These are phyloP conservation scores for Phytopythium mirpurense DNA, from an alignment of 352 stramenopile species.

Conservation along the genomic window DNA sequence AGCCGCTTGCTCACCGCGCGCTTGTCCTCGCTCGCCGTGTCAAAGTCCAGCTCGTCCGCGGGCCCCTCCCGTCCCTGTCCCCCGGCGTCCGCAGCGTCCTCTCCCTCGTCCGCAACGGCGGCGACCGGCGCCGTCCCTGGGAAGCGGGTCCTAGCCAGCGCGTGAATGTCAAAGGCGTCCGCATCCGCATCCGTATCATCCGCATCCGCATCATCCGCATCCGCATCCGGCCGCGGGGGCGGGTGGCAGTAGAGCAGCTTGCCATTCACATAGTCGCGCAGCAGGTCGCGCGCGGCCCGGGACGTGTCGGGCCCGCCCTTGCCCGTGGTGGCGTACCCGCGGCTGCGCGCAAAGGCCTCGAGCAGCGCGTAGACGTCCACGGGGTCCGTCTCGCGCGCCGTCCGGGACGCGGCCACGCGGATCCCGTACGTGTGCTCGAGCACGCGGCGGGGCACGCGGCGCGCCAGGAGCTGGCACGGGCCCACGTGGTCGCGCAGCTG, in stretches of 20 bases:
- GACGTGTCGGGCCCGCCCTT: slow-evolving; percentile 95
- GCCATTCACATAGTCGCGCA: slow-evolving; percentile 98
- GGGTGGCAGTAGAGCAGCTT: slow-evolving; percentile 97
- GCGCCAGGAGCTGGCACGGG: slow-evolving; percentile 92
- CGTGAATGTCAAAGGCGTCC: slow-evolving; percentile 73
- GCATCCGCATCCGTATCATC: slow-evolving; percentile 37
- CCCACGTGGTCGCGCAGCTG: slow-evolving; percentile 96
- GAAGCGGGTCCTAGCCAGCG: slow-evolving; percentile 50
- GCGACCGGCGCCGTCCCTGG: slow-evolving; percentile 35
- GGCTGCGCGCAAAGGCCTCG: slow-evolving; percentile 74
- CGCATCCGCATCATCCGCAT: slow-evolving; percentile 37
- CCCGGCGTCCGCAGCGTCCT: slow-evolving; percentile 9
- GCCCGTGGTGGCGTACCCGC: slow-evolving; percentile 91
- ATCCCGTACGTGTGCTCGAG: slow-evolving; percentile 97
- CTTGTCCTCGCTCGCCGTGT: slow-evolving; percentile 71
- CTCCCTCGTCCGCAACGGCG: slow-evolving; percentile 13
- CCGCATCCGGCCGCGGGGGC: slow-evolving; percentile 73
- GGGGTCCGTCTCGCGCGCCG: slow-evolving; percentile 62
- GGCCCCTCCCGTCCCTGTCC: slow-evolving; percentile 10
- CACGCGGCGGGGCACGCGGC: slow-evolving; percentile 93
- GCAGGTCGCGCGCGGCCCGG: slow-evolving; percentile 91
- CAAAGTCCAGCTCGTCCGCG: slow-evolving; percentile 56
- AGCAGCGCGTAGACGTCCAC: slow-evolving; percentile 78
- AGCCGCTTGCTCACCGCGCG: slow-evolving; percentile 66
- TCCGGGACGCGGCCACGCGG: slow-evolving; percentile 72